These are phyloP conservation scores for Vitis labrusca DNA, from an alignment of 164 flowering plant genomes.

Conservation along the genomic window DNA sequence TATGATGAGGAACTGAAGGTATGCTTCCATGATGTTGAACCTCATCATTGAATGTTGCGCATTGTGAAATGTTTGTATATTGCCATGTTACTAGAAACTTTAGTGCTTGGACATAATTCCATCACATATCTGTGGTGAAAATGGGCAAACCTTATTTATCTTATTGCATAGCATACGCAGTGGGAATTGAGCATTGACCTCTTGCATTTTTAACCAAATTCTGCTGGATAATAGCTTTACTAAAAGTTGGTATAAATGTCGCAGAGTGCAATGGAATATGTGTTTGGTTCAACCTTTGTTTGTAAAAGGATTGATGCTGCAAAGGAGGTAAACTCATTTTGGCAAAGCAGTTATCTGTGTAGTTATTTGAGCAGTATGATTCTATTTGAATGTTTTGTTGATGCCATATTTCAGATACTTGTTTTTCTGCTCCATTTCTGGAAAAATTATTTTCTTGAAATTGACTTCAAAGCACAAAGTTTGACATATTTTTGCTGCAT, in stretches of 20 bases:
- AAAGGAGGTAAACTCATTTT: slow-evolving; percentile 57
- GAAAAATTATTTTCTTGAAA: too few species aligned
- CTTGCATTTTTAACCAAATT: too few species aligned
- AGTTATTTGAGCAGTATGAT: background rate
- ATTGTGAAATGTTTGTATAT: background rate
- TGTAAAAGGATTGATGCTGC: slow-evolving; percentile 87
- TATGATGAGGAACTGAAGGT: slow-evolving; percentile 88
- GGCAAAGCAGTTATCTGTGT: background rate
- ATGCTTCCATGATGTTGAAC: slow-evolving; percentile 1
- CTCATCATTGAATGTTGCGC: background rate
- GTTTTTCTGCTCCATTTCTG: background rate
- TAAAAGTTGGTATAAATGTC: slow-evolving; percentile 9
- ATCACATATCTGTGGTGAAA: too few species aligned
- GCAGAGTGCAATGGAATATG: slow-evolving; percentile 93
- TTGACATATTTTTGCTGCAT: too few species aligned
- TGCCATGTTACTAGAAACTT: background rate
- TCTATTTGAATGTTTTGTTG: background rate
- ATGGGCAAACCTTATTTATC: too few species aligned
- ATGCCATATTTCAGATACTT: slow-evolving; percentile 3
- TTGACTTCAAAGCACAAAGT: background rate
- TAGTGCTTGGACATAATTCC: too few species aligned
- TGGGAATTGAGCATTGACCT: too few species aligned
- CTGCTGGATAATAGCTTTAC: background rate
- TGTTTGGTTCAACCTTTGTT: slow-evolving; percentile 95
- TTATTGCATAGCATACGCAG: too few species aligned